Percentiles rank a stretch among this genome's conserved stretches.
Conservation (phyloP, 225 moss, liverwort and hornwort species). For the Lunularia cruciata region DNA sequence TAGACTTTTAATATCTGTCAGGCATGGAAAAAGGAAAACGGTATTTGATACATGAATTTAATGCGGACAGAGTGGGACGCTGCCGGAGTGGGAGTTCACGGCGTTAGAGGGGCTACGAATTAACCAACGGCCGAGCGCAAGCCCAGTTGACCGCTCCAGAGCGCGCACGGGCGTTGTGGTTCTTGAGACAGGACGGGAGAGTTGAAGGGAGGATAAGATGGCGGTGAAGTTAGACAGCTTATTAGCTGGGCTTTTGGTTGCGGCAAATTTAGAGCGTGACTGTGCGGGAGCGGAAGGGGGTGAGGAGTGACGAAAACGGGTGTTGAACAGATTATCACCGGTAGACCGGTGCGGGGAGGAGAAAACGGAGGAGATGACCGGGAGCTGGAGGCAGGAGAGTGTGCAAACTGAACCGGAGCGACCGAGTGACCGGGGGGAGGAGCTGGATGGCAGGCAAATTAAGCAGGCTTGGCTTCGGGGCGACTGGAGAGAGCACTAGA, state of each 20-base stretch:
- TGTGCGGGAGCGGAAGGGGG: not conserved
- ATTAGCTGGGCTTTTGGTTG: conserved; percentile 21
- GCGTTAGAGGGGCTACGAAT: not conserved
- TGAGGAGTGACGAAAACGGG: not conserved
- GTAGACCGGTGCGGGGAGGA: no score
- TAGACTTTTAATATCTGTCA: not conserved
- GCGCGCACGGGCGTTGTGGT: conserved; percentile 9
- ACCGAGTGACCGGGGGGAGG: conserved; percentile 8
- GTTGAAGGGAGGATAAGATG: conserved; percentile 13
- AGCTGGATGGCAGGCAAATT: conserved; percentile 2
- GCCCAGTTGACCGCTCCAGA: conserved; percentile 7
- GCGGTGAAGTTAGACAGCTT: not conserved
- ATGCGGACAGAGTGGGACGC: not conserved
- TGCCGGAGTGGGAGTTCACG: not conserved
- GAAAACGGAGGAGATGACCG: conserved; percentile 1
- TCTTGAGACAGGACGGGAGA: not conserved
- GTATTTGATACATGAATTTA: not conserved
- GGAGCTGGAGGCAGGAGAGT: not conserved
- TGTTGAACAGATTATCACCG: not conserved
- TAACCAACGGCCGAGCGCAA: not conserved
- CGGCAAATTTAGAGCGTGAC: conserved; percentile 7
- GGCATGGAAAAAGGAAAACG: not conserved
- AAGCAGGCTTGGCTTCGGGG: not conserved
- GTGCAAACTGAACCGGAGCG: not conserved
- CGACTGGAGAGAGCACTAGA: conserved; percentile 4